A percentile compares a stretch with the other conserved stretches of the same genome.
These are phyloP conservation scores for Rhodomyrtus tomentosa DNA, from an alignment of 345 rosid species.

Conservation along the genomic window DNA sequence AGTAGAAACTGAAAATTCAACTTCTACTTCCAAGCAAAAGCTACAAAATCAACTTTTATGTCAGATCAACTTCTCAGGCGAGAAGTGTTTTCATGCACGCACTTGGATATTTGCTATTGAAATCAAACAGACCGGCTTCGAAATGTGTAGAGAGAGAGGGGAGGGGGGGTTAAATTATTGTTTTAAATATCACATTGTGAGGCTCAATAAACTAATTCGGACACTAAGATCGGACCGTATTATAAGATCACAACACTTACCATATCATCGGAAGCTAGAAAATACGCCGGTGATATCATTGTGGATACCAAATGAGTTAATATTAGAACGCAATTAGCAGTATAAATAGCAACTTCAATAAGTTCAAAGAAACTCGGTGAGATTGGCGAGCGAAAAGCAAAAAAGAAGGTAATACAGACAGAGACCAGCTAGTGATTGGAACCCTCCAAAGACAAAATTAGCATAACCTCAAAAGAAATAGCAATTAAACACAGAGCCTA, in stretches of 20 bases:
- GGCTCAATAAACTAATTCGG: not conserved
- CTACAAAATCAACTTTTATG: too few relatives aligned
- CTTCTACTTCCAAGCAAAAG: too few relatives aligned
- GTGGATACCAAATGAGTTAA: not conserved
- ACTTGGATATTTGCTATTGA: not conserved
- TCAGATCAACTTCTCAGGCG: too few relatives aligned
- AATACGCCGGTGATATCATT: not conserved
- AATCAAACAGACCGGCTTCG: not conserved
- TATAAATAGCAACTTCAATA: not conserved
- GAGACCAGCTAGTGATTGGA: not conserved
- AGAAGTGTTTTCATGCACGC: too few relatives aligned
- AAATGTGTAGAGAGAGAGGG: not conserved
- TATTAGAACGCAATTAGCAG: not conserved
- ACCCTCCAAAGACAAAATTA: not conserved
- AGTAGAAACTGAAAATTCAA: too few relatives aligned
- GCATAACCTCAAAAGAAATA: not conserved
- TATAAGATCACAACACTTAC: not conserved
- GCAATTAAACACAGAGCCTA: too few relatives aligned
- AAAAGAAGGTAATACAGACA: not conserved
- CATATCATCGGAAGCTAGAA: not conserved
- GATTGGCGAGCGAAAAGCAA: not conserved
- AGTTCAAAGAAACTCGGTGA: not conserved
- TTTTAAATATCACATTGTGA: not conserved
- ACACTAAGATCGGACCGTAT: not conserved
- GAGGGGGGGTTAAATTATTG: not conserved